Conservation (phyloP, 2,329 filamentous ascomycete genomes). For the Sarocladium brachiariae region DNA sequence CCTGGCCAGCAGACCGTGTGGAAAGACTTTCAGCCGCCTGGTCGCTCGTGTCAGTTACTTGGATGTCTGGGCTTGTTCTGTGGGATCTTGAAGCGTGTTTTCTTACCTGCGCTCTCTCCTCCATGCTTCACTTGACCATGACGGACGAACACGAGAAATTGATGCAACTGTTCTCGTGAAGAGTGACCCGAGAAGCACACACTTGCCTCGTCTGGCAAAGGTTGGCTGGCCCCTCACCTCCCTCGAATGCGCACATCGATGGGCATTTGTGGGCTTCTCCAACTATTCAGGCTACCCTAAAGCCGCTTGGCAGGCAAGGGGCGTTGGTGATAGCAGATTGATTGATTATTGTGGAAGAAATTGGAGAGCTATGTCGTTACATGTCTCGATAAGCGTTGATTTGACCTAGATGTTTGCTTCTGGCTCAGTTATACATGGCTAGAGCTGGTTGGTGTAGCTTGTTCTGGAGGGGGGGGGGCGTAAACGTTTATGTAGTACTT, state of each 20-base stretch:
- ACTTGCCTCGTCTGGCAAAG: no score
- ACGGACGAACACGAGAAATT: background rate
- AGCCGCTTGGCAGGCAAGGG: no score
- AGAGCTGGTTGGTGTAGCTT: no score
- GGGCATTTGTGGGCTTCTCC: background rate
- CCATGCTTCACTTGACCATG: slow-evolving; percentile 22
- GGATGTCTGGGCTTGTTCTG: background rate
- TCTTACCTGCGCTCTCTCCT: slow-evolving; percentile 31
- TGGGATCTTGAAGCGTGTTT: background rate
- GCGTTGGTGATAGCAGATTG: no score
- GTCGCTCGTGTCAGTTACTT: background rate
- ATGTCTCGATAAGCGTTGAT: no score
- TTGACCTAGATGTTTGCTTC: no score
- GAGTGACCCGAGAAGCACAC: background rate
- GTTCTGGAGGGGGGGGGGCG: no score
- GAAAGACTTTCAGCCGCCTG: slow-evolving; percentile 33
- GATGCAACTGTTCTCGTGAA: background rate
- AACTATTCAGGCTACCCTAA: background rate
- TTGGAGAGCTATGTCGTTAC: no score
- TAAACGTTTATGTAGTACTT: no score
- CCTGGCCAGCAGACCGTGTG: slow-evolving; percentile 30
- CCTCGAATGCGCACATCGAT: background rate
- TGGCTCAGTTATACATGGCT: no score
- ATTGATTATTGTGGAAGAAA: no score
- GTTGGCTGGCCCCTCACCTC: background rate